These are phyloP conservation scores for Endocarpon pusillum DNA, from an alignment of 495 filamentous ascomycete species.

Conservation along the genomic window DNA sequence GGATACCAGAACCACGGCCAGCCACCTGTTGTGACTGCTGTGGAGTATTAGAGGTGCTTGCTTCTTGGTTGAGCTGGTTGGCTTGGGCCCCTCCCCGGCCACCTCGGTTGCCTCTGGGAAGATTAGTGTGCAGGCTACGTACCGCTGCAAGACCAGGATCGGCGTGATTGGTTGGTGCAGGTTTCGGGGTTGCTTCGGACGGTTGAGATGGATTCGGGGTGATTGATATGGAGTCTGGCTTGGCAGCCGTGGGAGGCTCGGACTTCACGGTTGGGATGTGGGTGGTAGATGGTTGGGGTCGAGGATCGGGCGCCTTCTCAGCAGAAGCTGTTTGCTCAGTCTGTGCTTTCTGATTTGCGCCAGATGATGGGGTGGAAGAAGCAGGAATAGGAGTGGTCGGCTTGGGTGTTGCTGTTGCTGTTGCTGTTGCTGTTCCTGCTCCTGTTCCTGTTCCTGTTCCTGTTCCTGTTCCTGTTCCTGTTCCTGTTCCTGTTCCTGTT, in stretches of 20 bases:
- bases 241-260: too few species aligned
- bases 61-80: constrained; percentile 14
- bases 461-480: constrained; percentile 1
- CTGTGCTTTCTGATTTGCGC: constrained; percentile 10
- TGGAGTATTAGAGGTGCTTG: constrained; percentile 13
- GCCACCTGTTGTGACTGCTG: constrained; percentile 10
- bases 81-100: constrained; percentile 17
- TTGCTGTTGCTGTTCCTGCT: constrained; percentile 9
- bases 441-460: constrained; percentile 7
- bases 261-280: too few species aligned
- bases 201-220: constrained; percentile 1
- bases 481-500: constrained; percentile 5
- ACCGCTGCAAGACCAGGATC: constrained; percentile 22
- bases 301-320: too few species aligned
- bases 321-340: constrained; percentile 2
- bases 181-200: constrained; percentile 3
- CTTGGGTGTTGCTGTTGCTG: constrained; percentile 6
- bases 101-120: constrained; percentile 26
- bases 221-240: too few species aligned
- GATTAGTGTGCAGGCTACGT: constrained; percentile 28
- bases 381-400: constrained; percentile 8
- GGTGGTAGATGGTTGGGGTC: too few species aligned
- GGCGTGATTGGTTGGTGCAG: constrained; percentile 5
- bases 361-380: constrained; percentile 19
- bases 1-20: constrained; percentile 26